phyloP scores from a whole-genome alignment of 768 basidiomycete genomes.

The Coprinopsis cinerea region DNA sequence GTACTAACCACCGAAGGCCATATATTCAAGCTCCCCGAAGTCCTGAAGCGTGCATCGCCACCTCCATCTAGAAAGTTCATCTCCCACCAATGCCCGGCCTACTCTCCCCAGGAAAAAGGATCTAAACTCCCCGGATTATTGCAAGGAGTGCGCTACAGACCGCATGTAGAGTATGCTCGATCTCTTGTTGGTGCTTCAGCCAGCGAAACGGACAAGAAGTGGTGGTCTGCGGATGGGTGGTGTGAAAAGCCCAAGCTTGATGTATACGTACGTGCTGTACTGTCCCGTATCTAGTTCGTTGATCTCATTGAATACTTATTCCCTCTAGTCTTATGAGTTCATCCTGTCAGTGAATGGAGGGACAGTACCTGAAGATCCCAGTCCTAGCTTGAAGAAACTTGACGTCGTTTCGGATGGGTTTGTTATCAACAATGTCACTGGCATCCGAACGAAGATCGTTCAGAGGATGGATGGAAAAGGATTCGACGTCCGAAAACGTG shows the following conservation, averaged over 20 bases:
- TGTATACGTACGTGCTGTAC: constrained; percentile 49
- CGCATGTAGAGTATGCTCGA: constrained; percentile 79
- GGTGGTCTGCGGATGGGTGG: constrained; percentile 69
- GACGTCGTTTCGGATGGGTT: constrained; percentile 60
- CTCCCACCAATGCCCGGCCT: constrained; percentile 70
- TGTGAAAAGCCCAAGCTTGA: constrained; percentile 68
- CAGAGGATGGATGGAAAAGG: constrained; percentile 78
- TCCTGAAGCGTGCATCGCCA: constrained; percentile 31
- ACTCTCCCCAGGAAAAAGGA: constrained; percentile 39
- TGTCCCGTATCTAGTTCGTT: neutral
- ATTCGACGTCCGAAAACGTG: constrained; percentile 81
- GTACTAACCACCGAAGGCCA: constrained; percentile 98
- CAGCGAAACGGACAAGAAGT: constrained; percentile 41
- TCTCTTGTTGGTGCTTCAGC: constrained; percentile 53
- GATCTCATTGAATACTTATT: no score
- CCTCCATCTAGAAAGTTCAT: constrained; percentile 48
- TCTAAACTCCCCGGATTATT: constrained; percentile 40
- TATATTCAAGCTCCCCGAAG: constrained; percentile 57
- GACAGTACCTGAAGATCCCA: constrained; percentile 56
- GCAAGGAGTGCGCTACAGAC: constrained; percentile 64
- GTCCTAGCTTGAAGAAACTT: constrained; percentile 64
- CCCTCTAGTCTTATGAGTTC: constrained; percentile 73
- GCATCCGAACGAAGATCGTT: constrained; percentile 72
- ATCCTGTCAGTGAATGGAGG: constrained; percentile 60
- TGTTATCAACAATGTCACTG: constrained; percentile 70